phyloP scores from a whole-genome alignment of 805 yeast genomes.

The Myxozyma melibiosi region DNA sequence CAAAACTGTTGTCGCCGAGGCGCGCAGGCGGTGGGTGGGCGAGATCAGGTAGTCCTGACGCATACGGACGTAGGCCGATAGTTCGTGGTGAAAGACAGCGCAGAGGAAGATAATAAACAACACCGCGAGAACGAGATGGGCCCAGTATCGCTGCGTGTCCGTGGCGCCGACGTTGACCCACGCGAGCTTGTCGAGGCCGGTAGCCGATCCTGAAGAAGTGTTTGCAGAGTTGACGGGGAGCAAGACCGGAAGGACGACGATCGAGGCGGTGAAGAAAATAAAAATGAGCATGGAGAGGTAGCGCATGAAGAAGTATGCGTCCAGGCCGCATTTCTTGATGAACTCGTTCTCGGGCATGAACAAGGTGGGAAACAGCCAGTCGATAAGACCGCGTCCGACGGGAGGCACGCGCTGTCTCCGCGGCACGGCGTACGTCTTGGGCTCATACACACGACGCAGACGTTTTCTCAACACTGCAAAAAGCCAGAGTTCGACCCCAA shows the following conservation, averaged over 20 bases:
- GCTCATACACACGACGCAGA: constrained; percentile 78
- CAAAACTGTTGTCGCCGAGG: constrained; percentile 56
- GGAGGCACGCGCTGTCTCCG: constrained; percentile 62
- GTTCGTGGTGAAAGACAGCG: constrained; percentile 56
- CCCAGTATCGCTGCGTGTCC: constrained; percentile 54
- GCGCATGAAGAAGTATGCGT: constrained; percentile 87
- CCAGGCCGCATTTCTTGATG: constrained; percentile 84
- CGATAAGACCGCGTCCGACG: constrained; percentile 65
- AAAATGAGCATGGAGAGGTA: constrained; percentile 63
- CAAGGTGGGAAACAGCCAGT: constrained; percentile 70
- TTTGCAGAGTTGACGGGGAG: constrained; percentile 63
- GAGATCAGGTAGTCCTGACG: constrained; percentile 48
- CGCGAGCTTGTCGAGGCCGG: constrained; percentile 68
- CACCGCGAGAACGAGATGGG: constrained; percentile 65
- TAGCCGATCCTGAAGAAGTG: constrained; percentile 33
- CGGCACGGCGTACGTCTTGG: constrained; percentile 71
- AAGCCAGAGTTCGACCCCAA: constrained; percentile 59
- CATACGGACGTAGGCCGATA: constrained; percentile 53
- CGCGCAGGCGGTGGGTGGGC: constrained; percentile 32
- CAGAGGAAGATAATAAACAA: constrained; percentile 61
- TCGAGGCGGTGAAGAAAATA: constrained; percentile 57
- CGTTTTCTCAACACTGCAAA: constrained; percentile 70
- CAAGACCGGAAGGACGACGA: constrained; percentile 63
- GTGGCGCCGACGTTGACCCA: constrained; percentile 66
- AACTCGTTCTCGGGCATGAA: constrained; percentile 72